Evolutionary conservation across 2,329 filamentous ascomycete species (phyloP), one percentile per base, ranked within the genome.

Genomic region (Thielaviopsis euricoi): DNA sequence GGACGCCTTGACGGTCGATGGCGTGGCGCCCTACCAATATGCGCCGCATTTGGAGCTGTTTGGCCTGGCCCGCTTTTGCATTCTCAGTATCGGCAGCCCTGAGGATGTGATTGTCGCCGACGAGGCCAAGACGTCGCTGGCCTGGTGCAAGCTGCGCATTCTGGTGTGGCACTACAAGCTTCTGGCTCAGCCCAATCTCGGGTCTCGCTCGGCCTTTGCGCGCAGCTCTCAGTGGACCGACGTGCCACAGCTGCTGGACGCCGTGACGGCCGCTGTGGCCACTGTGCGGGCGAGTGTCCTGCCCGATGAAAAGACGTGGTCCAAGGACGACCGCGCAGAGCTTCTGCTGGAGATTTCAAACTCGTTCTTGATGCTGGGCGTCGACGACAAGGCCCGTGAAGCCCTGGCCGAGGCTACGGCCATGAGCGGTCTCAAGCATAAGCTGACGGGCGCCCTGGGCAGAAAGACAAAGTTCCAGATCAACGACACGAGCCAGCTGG

Each of bases 1-100:
- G n/a, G 71, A 71, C 2, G 80, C 79, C 17, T 75, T 97, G 9
- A 81, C 84, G 23, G 76, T 89, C 0, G 93, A 98, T 68, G 93
- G 93, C 12, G 85, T 94, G 52, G 85, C 87, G 0, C 85, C 87
- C 0, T 98, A 97, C 69, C 81, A 84, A 53, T 77, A 95, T 59
- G 89, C 89, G 21, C 89, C 90, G 0, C 79, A 86, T 62, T 76
- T 95, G 15, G 89, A 96, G 67, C 76, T 97, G 0, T 86, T 97
- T 62, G 84, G 82, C 62, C 73, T 96, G 6, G 87, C 90, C 2
- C 70, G 73, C 25, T 73, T 73, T 62, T 67, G 79, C 26, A 72
- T 81, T 57, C 68, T 69, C 1, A 61, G 61, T 5, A 60, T 59
- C 5, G 57, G 70, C 15, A 29, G 40, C 6, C 58, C 54, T 65